Evolutionary conservation across 495 filamentous ascomycete genomes (phyloP).

Genomic region (Penicillium taxi): DNA sequence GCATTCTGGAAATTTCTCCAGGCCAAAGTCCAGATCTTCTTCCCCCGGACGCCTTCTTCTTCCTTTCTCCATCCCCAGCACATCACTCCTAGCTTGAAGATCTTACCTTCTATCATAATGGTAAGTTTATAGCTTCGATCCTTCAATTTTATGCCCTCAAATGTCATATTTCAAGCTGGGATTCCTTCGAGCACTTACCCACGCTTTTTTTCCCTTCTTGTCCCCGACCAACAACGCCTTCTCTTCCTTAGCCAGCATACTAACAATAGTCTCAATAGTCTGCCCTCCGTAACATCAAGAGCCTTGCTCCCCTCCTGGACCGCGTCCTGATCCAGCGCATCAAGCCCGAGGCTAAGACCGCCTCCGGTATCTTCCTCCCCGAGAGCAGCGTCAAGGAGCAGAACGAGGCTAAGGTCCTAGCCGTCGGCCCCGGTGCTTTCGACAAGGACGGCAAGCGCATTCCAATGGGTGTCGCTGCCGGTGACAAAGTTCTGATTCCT

Average conservation of each 20-base stretch:
- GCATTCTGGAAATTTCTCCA: slow-evolving; percentile 51
- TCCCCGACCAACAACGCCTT: slow-evolving; percentile 2
- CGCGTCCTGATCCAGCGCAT: slow-evolving; percentile 96
- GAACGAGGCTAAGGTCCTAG: slow-evolving; percentile 92
- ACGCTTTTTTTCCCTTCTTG: slow-evolving; percentile 6
- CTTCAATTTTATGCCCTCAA: not conserved
- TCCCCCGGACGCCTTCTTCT: slow-evolving; percentile 25
- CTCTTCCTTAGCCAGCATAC: not conserved
- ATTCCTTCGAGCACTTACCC: not conserved
- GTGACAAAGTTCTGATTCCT: slow-evolving; percentile 94
- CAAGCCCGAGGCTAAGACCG: slow-evolving; percentile 95
- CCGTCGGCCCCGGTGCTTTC: slow-evolving; percentile 80
- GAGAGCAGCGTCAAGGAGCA: slow-evolving; percentile 96
- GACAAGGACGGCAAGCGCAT: slow-evolving; percentile 84
- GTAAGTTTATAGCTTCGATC: slow-evolving; percentile 9
- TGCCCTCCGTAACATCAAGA: slow-evolving; percentile 90
- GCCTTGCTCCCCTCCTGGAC: slow-evolving; percentile 93
- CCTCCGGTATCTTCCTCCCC: slow-evolving; percentile 92
- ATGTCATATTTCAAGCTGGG: slow-evolving; percentile 3
- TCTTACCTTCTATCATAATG: slow-evolving; percentile 18
- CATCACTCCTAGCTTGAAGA: slow-evolving; percentile 24
- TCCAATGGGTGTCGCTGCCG: slow-evolving; percentile 66
- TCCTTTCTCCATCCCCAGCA: slow-evolving; percentile 26
- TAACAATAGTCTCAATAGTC: slow-evolving; percentile 21
- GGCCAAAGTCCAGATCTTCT: slow-evolving; percentile 31